Conservation (phyloP, 129 eudicot species). For the Heracleum sosnowskyi region DNA sequence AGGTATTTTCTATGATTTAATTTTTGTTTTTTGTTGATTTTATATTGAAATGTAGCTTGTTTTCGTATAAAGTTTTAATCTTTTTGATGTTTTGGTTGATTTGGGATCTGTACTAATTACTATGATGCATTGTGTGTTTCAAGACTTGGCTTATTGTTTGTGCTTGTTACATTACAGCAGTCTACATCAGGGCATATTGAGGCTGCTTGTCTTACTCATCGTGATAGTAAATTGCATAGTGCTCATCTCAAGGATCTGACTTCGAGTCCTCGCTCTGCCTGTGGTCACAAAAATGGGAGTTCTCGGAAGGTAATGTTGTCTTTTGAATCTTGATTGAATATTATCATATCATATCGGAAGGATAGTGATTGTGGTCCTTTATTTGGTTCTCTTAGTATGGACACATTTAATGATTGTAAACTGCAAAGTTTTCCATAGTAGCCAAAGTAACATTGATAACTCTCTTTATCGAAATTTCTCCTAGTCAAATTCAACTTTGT, state of each 20-base stretch:
- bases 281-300: constrained; percentile 49
- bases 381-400: not conserved
- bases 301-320: constrained; percentile 41
- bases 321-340: not conserved
- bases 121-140: not conserved
- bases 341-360: not conserved
- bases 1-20: constrained; percentile 31
- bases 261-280: constrained; percentile 56
- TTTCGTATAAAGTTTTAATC: not conserved
- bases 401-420: not conserved
- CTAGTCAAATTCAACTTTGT: not conserved
- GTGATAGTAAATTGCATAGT: constrained; percentile 31
- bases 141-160: not conserved
- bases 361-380: not conserved
- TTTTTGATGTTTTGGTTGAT: not conserved
- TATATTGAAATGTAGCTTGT: not conserved
- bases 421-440: not conserved
- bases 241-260: constrained; percentile 43
- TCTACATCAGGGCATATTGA: constrained; percentile 40
- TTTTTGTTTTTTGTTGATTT: not conserved
- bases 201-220: constrained; percentile 41
- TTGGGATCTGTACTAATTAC: not conserved
- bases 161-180: constrained; percentile 24
- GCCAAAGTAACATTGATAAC: not conserved
- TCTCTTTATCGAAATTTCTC: not conserved